Evolutionary conservation across 805 yeast genomes (phyloP), one percentile per base, ranked within the genome.

Genomic region (Ogataea trehalophila): DNA sequence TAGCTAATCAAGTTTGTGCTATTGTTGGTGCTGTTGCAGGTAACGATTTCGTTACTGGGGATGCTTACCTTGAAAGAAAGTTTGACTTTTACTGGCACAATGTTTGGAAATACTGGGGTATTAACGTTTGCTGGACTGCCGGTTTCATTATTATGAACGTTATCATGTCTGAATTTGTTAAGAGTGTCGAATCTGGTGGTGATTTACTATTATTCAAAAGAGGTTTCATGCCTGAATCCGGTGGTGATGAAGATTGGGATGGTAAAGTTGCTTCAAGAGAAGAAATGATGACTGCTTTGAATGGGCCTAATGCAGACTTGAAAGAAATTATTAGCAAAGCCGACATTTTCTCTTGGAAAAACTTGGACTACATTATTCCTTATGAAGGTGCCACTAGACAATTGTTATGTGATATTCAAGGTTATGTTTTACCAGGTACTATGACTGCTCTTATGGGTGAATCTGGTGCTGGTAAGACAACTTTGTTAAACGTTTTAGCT

Each of bases 391-490:
- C 59, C 11, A 59, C 67, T 16, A 62, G 76, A 50, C 65, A 65
- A 46, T 63, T 76, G 52, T 66, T 80, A 56, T 68, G 71, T 54
- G 58, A 69, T 46, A 62, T 72, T 52, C 71, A 71, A 45, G 76
- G 76, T 49, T 72, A 66, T 59, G 67, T 71, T 57, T 66, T 67
- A 34, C 81, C 83, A 6, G 83, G 83, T 44, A 69, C 75, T 15
- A 65, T 78, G 66, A 78, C 82, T 41, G 83, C 83, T 3, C 63
- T 78, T 41, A 78, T 78, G 82, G 83, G 83, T 51, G 83, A 76
- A 56, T 76, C 81, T 14, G 83, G 83, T 58, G 83, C 83, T 15
- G 83, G 83, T 60, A 78, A 78, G 57, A 78, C 83, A 2, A 78
- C 83, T 13, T 61, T 78, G 49, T 68, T 78, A 53, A 78, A 78